Conservation (phyloP, 768 basidiomycete genomes). For the Tylopilus felleus region DNA sequence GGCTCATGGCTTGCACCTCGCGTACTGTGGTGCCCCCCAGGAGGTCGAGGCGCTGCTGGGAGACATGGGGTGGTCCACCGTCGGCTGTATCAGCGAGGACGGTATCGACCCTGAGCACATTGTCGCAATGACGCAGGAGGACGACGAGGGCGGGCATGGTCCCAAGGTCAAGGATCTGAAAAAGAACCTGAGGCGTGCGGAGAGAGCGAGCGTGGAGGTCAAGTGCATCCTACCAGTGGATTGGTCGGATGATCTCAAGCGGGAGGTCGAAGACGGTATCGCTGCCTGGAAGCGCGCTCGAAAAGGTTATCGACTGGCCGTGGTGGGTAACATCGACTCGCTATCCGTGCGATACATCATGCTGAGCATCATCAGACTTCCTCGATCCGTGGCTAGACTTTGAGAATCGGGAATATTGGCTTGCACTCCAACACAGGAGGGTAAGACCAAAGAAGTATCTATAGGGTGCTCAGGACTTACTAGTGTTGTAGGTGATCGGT, state of each 20-base stretch:
- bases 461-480: background rate
- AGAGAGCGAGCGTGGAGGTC: constrained; percentile 54
- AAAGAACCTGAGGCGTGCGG: constrained; percentile 58
- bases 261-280: constrained; percentile 50
- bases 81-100: constrained; percentile 65
- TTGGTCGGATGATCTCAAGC: constrained; percentile 44
- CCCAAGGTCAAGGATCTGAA: constrained; percentile 53
- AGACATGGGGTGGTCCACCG: constrained; percentile 53
- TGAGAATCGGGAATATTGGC: constrained; percentile 55
- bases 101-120: constrained; percentile 49
- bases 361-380: constrained; percentile 34
- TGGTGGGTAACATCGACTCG: constrained; percentile 26
- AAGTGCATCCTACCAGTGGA: constrained; percentile 38
- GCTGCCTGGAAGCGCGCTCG: constrained; percentile 51
- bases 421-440: constrained; percentile 38
- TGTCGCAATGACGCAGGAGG: constrained; percentile 36
- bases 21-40: constrained; percentile 60
- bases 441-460: background rate
- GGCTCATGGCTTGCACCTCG: constrained; percentile 44
- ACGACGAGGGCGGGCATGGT: constrained; percentile 36
- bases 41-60: constrained; percentile 50
- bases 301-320: constrained; percentile 57
- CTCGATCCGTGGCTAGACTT: constrained; percentile 54
- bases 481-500: constrained; percentile 36
- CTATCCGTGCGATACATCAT: background rate